Evolutionary conservation across 2,329 filamentous ascomycete genomes (phyloP).

Genomic region (Colletotrichum sp.): DNA sequence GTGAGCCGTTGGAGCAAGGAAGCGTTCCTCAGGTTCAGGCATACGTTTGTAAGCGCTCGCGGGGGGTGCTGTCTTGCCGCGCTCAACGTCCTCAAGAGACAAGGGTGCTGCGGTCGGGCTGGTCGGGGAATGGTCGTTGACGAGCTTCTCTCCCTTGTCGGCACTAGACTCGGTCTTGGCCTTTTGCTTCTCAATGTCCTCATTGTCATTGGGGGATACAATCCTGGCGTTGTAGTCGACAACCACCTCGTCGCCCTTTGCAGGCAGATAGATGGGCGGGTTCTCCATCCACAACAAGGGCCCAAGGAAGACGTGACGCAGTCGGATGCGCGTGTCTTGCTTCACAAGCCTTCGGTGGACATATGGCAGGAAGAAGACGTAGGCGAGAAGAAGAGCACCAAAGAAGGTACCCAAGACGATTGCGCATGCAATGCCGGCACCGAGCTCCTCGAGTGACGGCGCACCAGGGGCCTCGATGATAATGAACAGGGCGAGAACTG

Average conservation of each 20-base stretch:
- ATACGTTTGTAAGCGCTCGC: constrained; percentile 39
- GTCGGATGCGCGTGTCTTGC: constrained; percentile 33
- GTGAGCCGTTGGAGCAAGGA: constrained; percentile 17
- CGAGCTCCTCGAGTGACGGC: constrained; percentile 34
- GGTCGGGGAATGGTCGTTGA: neutral
- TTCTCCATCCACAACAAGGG: constrained; percentile 35
- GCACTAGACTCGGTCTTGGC: neutral
- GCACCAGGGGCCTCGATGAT: constrained; percentile 22
- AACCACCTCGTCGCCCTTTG: constrained; percentile 27
- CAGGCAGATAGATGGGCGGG: constrained; percentile 27
- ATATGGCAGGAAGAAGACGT: constrained; percentile 40
- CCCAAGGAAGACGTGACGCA: constrained; percentile 39
- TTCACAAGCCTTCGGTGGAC: constrained; percentile 36
- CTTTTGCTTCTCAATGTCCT: neutral
- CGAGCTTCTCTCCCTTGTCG: constrained; percentile 12
- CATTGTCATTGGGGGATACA: no score
- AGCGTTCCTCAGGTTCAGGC: constrained; percentile 37
- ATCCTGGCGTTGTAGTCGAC: constrained; percentile 11
- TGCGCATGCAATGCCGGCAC: constrained; percentile 31
- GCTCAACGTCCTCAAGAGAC: constrained; percentile 33
- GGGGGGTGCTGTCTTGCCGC: constrained; percentile 28
- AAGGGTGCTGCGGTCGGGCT: neutral
- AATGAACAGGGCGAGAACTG: constrained; percentile 26
- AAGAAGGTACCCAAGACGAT: constrained; percentile 33
- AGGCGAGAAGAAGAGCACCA: constrained; percentile 31